Evolutionary conservation across 2,329 filamentous ascomycete genomes (phyloP).

Genomic region (Sclerotinia trifoliorum): DNA sequence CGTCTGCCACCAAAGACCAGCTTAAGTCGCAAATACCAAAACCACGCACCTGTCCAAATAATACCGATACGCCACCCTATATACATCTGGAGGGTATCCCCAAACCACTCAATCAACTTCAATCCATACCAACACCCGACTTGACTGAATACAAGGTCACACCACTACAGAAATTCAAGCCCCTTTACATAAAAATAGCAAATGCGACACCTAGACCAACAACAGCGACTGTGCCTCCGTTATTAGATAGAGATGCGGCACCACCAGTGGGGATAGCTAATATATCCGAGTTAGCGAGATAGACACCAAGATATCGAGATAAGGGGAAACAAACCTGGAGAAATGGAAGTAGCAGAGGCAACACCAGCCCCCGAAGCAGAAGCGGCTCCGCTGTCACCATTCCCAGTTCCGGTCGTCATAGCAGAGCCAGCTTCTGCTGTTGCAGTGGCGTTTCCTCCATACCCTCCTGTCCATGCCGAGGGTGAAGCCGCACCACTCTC

Average conservation of each 20-base stretch:
- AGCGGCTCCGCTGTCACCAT: not conserved
- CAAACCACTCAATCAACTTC: not conserved
- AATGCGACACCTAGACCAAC: constrained; percentile 37
- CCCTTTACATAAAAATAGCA: constrained; percentile 38
- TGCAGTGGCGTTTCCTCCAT: not conserved
- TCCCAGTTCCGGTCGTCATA: not conserved
- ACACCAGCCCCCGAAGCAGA: constrained; percentile 13
- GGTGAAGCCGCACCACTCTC: not conserved
- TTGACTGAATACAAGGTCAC: not conserved
- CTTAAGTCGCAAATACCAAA: not conserved
- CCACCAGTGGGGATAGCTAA: constrained; percentile 27
- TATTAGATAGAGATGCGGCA: constrained; percentile 30
- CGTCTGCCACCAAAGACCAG: constrained; percentile 3
- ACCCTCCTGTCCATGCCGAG: not conserved
- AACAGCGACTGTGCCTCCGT: constrained; percentile 36
- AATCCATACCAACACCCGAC: not conserved
- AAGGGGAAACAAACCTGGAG: constrained; percentile 3
- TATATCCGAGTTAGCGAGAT: not conserved
- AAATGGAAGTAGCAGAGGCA: constrained; percentile 18
- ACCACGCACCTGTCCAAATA: not conserved
- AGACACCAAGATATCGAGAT: not conserved
- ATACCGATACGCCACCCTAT: constrained; percentile 3
- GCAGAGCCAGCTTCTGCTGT: constrained; percentile 8
- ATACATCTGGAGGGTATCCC: not conserved
- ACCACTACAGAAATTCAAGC: not conserved